A percentile compares a stretch with the other conserved stretches of the same genome.
Evolutionary conservation across 441 rosid genomes (phyloP).

Genomic region (Syzygium malaccense): DNA sequence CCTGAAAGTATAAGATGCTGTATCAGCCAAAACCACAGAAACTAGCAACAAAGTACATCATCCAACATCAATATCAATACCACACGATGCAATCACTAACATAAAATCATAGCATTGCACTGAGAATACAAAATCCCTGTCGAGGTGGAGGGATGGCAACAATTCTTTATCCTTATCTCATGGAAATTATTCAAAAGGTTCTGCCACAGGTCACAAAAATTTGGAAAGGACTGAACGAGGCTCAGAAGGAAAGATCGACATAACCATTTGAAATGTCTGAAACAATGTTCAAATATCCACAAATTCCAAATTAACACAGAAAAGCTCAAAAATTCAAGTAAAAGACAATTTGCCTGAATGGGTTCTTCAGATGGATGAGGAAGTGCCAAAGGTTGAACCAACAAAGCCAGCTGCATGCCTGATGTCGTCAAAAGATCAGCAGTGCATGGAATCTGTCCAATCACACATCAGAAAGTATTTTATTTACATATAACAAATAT

Average conservation of each 20-base stretch:
- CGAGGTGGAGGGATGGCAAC: neutral
- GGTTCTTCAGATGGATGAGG: slow-evolving; percentile 85
- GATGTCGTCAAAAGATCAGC: slow-evolving; percentile 73
- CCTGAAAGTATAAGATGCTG: neutral
- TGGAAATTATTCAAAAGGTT: neutral
- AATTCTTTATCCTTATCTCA: neutral
- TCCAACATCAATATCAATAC: neutral
- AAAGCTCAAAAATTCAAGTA: neutral
- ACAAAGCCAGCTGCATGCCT: slow-evolving; percentile 68
- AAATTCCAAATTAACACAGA: neutral
- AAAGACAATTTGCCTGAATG: slow-evolving; percentile 39
- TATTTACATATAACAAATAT: neutral
- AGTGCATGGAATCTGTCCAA: slow-evolving; percentile 70
- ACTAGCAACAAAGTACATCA: neutral
- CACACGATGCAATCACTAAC: neutral
- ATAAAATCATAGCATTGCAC: neutral
- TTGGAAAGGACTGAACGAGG: neutral
- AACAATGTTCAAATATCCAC: neutral
- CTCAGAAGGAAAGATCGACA: neutral
- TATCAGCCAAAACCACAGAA: neutral
- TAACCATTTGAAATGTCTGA: neutral
- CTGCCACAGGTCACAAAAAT: neutral
- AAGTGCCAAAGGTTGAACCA: slow-evolving; percentile 78
- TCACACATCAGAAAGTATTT: neutral
- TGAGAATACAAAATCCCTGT: neutral